Percentiles rank a stretch among this genome's conserved stretches.
These are phyloP conservation scores for Diaporthe longicolla DNA, from an alignment of 2,329 filamentous ascomycete genomes.

Conservation along the genomic window DNA sequence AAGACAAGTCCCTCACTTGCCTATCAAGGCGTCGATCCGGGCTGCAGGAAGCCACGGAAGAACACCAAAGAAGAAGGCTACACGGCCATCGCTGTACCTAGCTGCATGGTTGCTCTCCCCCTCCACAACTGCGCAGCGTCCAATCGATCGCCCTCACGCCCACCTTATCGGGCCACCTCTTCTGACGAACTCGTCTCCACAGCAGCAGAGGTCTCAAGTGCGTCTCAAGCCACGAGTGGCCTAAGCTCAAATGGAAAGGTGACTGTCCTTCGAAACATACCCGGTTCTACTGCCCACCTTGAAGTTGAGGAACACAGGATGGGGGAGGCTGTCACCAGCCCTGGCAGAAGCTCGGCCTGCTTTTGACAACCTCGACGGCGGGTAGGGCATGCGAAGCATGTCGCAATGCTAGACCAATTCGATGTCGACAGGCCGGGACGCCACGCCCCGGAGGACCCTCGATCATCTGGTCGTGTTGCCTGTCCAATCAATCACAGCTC, in stretches of 20 bases:
- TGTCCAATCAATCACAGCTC: constrained; percentile 1
- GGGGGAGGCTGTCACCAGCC: constrained; percentile 3
- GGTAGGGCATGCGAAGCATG: neutral
- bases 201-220: constrained; percentile 32
- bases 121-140: constrained; percentile 11
- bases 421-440: constrained; percentile 6
- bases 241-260: constrained; percentile 30
- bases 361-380: constrained; percentile 14
- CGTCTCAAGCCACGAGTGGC: constrained; percentile 27
- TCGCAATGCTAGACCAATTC: constrained; percentile 13
- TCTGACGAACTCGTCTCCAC: constrained; percentile 32
- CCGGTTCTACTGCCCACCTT: constrained; percentile 16
- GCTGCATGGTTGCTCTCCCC: constrained; percentile 20
- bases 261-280: constrained; percentile 28
- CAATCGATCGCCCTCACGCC: constrained; percentile 24
- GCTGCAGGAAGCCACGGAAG: constrained; percentile 18
- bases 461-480: neutral
- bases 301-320: neutral
- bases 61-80: constrained; percentile 34
- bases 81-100: neutral
- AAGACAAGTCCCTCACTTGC: constrained; percentile 4
- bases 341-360: constrained; percentile 6
- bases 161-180: constrained; percentile 32
- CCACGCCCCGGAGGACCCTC: neutral
- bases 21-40: constrained; percentile 24